Percentiles rank a stretch among this genome's conserved stretches.
Conservation (phyloP, 768 basidiomycete genomes). For the Pulveroboletus sp. region DNA sequence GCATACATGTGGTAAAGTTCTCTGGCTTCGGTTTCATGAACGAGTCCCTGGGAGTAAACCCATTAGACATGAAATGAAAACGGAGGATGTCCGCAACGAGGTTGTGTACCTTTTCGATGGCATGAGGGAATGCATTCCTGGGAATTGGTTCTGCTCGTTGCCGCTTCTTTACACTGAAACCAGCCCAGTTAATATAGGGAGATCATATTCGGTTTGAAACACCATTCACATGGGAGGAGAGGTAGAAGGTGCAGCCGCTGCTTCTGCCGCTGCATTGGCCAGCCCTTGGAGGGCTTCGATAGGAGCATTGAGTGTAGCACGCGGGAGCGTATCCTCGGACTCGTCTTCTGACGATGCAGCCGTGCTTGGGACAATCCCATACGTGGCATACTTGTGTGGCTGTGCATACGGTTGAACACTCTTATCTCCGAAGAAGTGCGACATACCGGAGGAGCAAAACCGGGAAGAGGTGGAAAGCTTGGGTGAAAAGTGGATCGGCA, state of each 20-base stretch:
- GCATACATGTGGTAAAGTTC: slow-evolving; percentile 88
- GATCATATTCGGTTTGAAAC: neutral
- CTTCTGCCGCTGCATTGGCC: slow-evolving; percentile 94
- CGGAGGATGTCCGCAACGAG: neutral
- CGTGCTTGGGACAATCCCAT: slow-evolving; percentile 84
- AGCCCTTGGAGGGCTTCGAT: slow-evolving; percentile 93
- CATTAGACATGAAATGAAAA: neutral
- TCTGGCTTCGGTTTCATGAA: slow-evolving; percentile 80
- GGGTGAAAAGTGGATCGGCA: slow-evolving; percentile 30
- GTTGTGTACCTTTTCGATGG: slow-evolving; percentile 71
- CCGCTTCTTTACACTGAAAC: slow-evolving; percentile 64
- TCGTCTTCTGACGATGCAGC: slow-evolving; percentile 88
- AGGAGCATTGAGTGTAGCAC: slow-evolving; percentile 83
- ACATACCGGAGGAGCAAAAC: slow-evolving; percentile 86
- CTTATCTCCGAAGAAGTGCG: slow-evolving; percentile 8
- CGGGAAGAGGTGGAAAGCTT: slow-evolving; percentile 83
- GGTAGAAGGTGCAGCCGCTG: slow-evolving; percentile 74
- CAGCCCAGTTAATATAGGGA: neutral
- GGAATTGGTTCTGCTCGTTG: slow-evolving; percentile 82
- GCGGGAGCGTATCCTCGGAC: slow-evolving; percentile 84
- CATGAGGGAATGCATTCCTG: slow-evolving; percentile 84
- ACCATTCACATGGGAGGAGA: slow-evolving; percentile 53
- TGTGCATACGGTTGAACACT: slow-evolving; percentile 31
- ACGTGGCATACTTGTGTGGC: slow-evolving; percentile 89
- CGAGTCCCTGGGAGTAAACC: slow-evolving; percentile 60